Evolutionary conservation across 1,139 yeast species (phyloP), one percentile per base, ranked within the genome.

Genomic region (Suhomyces bribrorum): DNA sequence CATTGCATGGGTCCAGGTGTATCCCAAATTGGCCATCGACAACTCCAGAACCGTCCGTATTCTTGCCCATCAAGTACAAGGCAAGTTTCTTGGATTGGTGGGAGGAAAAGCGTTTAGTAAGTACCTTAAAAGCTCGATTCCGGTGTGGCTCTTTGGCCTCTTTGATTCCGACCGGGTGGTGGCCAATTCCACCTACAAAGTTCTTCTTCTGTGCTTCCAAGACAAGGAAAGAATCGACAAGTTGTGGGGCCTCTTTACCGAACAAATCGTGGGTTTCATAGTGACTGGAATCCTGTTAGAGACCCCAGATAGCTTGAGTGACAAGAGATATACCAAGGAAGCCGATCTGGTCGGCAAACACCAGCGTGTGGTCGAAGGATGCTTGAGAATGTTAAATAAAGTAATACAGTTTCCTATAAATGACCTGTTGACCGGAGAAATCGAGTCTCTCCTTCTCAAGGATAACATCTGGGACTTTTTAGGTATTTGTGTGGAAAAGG

Each of bases 1-100:
- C 6, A 64, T 77, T 6, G 74, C 88, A 3, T 89, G 96, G 95
- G 70, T 86, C 24, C 95, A 87, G 56, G 50, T 86, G 30, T 90
- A 86, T 53, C 84, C 96, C 1, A 87, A 88, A 53, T 62, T 89
- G 29, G 75, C 92, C 4, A 71, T 83, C 9, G 95, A 86, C 47
- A 79, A 78, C 40, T 79, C 90, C 3, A 77, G 84, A 49, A 62
- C 65, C 13, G 87, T 87, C 2, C 70, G 97, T 41, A 45, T 64
- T 4, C 56, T 73, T 24, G 61, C 87, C 4, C 95, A 88, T 54
- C 79, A 74, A 44, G 68, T 82, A 5, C 90, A 89, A 44, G 77
- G 83, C 1, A 58, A 59, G 22, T 59, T 65, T 33, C 56, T 71
- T 38, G 47, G 53, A 15, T 64, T 78, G 31, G 77, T 84, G 25